phyloP scores from a whole-genome alignment of 2,329 filamentous ascomycete species.

The Neoascochyta sp. region DNA sequence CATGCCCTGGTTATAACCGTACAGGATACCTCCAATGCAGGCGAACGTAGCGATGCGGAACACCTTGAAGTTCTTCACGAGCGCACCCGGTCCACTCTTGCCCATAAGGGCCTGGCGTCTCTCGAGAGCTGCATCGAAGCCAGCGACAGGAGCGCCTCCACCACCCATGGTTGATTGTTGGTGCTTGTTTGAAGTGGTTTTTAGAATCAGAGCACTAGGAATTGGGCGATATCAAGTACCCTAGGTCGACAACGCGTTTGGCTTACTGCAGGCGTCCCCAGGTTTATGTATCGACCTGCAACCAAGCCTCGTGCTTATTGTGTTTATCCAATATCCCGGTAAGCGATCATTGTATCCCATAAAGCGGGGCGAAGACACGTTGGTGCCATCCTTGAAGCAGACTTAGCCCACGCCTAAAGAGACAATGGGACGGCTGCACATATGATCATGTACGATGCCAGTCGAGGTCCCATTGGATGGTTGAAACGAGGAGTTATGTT shows the following conservation, averaged over 20 bases:
- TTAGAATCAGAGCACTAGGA: background rate
- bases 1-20: conserved; percentile 74
- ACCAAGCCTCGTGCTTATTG: too few relatives aligned
- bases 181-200: background rate
- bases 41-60: conserved; percentile 55
- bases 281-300: conserved; percentile 7
- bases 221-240: background rate
- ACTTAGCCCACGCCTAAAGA: too few relatives aligned
- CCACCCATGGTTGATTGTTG: conserved; percentile 18
- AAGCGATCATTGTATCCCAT: too few relatives aligned
- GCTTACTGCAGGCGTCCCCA: conserved; percentile 5
- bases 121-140: conserved; percentile 22
- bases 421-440: too few relatives aligned
- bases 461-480: too few relatives aligned
- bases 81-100: conserved; percentile 44
- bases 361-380: too few relatives aligned
- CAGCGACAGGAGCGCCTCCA: conserved; percentile 14
- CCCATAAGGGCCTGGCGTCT: conserved; percentile 23
- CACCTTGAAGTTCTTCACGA: conserved; percentile 53
- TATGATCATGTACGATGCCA: too few relatives aligned
- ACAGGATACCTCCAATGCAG: conserved; percentile 52
- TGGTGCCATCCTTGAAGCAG: too few relatives aligned
- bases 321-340: too few relatives aligned
- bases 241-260: conserved; percentile 4
- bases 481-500: too few relatives aligned